Conservation (phyloP, 768 basidiomycete genomes). For the Lentinula detonsa region DNA sequence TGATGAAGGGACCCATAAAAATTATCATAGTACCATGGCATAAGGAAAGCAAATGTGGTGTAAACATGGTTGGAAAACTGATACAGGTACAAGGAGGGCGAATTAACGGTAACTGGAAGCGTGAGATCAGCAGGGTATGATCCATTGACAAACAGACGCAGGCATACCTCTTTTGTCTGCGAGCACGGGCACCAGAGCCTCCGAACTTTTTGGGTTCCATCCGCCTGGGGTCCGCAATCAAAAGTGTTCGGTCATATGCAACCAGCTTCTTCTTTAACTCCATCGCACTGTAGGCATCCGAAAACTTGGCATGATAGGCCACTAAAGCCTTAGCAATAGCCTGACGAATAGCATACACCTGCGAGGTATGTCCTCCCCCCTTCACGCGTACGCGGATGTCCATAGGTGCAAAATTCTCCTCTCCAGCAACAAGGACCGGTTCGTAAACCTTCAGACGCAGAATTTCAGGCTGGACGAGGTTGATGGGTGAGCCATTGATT, state of each 20-base stretch:
- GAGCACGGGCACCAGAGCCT: constrained; percentile 95
- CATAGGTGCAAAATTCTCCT: constrained; percentile 78
- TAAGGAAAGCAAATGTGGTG: background rate
- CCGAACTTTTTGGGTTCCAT: constrained; percentile 99
- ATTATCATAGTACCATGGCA: constrained; percentile 9
- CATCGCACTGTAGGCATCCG: constrained; percentile 94
- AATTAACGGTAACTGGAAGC: constrained; percentile 72
- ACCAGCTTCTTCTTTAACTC: constrained; percentile 98
- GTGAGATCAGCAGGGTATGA: constrained; percentile 6
- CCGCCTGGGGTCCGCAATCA: constrained; percentile 93
- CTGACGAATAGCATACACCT: constrained; percentile 98
- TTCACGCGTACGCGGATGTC: constrained; percentile 98
- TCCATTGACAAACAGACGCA: background rate
- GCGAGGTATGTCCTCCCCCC: constrained; percentile 99
- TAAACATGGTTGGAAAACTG: constrained; percentile 10
- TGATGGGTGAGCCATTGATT: constrained; percentile 95
- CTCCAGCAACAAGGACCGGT: constrained; percentile 89
- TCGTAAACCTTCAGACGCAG: constrained; percentile 98
- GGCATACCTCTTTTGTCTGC: constrained; percentile 91
- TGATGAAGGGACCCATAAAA: background rate
- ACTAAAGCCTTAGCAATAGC: constrained; percentile 97
- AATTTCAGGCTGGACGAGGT: constrained; percentile 92
- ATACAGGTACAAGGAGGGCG: constrained; percentile 32
- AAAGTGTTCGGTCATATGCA: constrained; percentile 85
- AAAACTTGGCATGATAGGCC: constrained; percentile 98